A percentile compares a stretch with the other conserved stretches of the same genome.
Evolutionary conservation across 176 grass and related monocot genomes (phyloP).

Genomic region (Elymus sibiricus): DNA sequence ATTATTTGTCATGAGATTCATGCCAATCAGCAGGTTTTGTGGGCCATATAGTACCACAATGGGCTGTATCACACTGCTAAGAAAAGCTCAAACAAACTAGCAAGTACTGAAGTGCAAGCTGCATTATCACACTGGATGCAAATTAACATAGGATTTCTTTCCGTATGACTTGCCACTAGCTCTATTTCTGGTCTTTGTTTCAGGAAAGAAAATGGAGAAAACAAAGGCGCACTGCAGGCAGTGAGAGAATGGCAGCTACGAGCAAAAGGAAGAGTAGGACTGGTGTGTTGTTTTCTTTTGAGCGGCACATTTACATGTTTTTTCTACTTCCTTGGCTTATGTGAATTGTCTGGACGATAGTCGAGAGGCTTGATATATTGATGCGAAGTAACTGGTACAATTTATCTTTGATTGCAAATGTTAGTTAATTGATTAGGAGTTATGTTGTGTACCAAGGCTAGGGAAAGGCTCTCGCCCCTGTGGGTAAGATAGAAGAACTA

Average conservation of each 20-base stretch:
- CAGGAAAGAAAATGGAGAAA: background rate
- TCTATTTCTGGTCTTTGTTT: background rate
- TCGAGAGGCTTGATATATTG: background rate
- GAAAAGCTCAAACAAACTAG: background rate
- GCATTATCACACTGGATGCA: slow-evolving; percentile 21
- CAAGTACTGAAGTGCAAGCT: background rate
- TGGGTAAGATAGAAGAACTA: too few relatives aligned
- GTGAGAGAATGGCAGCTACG: background rate
- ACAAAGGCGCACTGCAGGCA: background rate
- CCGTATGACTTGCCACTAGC: background rate
- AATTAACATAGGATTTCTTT: slow-evolving; percentile 6
- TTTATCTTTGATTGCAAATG: background rate
- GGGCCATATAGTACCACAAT: background rate
- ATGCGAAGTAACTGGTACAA: background rate
- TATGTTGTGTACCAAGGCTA: too few relatives aligned
- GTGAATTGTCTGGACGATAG: background rate
- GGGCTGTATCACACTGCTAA: background rate
- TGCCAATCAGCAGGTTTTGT: background rate
- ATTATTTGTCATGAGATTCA: background rate
- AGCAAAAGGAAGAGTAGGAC: background rate
- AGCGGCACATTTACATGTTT: background rate
- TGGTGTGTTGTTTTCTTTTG: background rate
- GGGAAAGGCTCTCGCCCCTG: too few relatives aligned
- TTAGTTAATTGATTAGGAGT: background rate
- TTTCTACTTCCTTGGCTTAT: background rate